Evolutionary conservation across 305 asterid species (phyloP).

Genomic region (Withania somnifera): DNA sequence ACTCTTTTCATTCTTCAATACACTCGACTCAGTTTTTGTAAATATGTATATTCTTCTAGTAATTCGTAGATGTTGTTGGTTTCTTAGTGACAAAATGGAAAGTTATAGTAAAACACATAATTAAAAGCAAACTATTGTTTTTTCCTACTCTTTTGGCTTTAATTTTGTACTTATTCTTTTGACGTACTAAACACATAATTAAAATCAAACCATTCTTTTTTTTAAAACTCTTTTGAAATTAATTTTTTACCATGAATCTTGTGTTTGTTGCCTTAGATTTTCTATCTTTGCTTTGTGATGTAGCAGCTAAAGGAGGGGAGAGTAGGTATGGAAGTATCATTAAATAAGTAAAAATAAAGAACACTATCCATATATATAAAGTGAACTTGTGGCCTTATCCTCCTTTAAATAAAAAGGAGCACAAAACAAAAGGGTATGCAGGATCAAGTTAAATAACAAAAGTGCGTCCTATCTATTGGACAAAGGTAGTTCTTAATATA

Average conservation of each 20-base stretch:
- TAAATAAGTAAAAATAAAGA: neutral
- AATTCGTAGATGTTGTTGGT: neutral
- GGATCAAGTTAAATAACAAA: neutral
- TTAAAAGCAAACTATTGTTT: neutral
- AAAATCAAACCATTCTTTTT: neutral
- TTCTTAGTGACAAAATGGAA: neutral
- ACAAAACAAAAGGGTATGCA: neutral
- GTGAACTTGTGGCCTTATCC: neutral
- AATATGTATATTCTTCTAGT: neutral
- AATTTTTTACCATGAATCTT: neutral
- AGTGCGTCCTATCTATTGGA: too few species aligned
- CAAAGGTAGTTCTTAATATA: neutral
- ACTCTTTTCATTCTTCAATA: too few species aligned
- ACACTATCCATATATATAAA: neutral
- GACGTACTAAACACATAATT: neutral
- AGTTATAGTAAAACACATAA: neutral
- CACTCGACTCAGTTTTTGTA: too few species aligned
- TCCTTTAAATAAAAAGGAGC: neutral
- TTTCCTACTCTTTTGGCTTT: neutral
- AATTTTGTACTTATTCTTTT: neutral
- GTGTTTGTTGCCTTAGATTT: neutral
- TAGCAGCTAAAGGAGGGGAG: neutral
- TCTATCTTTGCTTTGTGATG: neutral
- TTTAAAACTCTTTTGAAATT: neutral
- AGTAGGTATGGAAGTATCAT: neutral